A percentile compares a stretch with the other conserved stretches of the same genome.
These are phyloP conservation scores for Ceratopteris richardii DNA, from an alignment of 75 land plant genomes.

Conservation along the genomic window DNA sequence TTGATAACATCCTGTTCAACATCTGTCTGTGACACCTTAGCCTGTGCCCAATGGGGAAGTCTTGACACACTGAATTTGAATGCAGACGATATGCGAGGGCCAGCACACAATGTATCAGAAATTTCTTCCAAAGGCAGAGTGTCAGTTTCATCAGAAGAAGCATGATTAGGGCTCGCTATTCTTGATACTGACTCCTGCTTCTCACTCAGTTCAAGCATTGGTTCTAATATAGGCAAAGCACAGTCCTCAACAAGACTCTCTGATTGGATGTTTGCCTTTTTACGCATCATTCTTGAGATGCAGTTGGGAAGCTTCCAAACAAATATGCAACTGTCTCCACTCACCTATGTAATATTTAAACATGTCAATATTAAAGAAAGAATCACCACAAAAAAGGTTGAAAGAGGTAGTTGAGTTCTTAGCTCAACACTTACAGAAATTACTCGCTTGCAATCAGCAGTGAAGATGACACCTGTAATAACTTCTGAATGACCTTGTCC, in stretches of 20 bases:
- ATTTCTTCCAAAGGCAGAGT: not conserved
- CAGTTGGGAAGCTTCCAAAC: conserved; percentile 53
- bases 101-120: not conserved
- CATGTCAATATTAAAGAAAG: too few species aligned
- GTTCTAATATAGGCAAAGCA: conserved; percentile 14
- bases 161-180: not conserved
- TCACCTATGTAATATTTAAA: too few species aligned
- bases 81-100: conserved; percentile 5
- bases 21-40: conserved; percentile 16
- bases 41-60: conserved; percentile 61
- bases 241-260: not conserved
- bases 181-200: not conserved
- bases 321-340: conserved; percentile 78
- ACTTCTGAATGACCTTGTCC: conserved; percentile 70
- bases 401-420: not conserved
- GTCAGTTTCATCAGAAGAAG: not conserved
- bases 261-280: conserved; percentile 22
- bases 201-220: conserved; percentile 3
- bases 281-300: conserved; percentile 46
- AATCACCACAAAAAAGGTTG: too few species aligned
- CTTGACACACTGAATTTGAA: conserved; percentile 55
- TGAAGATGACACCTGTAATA: conserved; percentile 54
- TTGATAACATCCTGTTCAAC: not conserved
- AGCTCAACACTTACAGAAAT: conserved; percentile 44
- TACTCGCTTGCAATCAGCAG: conserved; percentile 55